Evolutionary conservation across 1,284 basidiomycete species (phyloP).

Genomic region (Cryptococcus amylolentus): DNA sequence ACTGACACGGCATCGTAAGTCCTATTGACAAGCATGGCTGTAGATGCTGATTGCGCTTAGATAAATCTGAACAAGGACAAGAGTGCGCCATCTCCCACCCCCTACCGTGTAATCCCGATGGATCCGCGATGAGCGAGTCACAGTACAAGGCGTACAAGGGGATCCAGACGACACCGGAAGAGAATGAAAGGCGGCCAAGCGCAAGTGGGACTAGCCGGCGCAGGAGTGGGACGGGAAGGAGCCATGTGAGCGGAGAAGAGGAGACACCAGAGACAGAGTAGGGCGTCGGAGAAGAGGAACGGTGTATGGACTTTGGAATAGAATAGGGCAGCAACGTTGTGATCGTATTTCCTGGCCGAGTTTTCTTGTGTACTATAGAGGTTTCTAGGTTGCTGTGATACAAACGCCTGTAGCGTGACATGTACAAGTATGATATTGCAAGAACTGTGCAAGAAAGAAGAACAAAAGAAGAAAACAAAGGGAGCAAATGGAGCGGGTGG

Average conservation of each 20-base stretch:
- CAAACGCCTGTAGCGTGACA: not conserved
- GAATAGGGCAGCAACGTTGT: not conserved
- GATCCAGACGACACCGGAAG: conserved; percentile 10
- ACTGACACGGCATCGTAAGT: conserved; percentile 72
- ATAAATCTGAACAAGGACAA: conserved; percentile 50
- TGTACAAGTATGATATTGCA: too few species aligned
- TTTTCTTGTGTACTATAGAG: not conserved
- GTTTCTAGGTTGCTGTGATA: not conserved
- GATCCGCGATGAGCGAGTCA: conserved; percentile 45
- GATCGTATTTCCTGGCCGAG: not conserved
- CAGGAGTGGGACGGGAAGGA: not conserved
- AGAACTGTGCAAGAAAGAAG: too few species aligned
- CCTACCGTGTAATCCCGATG: conserved; percentile 48
- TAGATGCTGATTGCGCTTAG: conserved; percentile 15
- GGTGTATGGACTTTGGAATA: not conserved
- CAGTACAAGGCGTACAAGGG: conserved; percentile 47
- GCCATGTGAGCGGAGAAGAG: not conserved
- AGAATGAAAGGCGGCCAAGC: not conserved
- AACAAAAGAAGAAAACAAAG: too few species aligned
- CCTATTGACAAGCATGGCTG: not conserved
- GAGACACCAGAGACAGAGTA: not conserved
- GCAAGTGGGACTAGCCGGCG: not conserved
- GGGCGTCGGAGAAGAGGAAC: not conserved
- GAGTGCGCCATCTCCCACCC: conserved; percentile 49
- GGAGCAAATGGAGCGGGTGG: too few species aligned